phyloP scores from a whole-genome alignment of 768 basidiomycete species.

The Phanerochaete sordida region DNA sequence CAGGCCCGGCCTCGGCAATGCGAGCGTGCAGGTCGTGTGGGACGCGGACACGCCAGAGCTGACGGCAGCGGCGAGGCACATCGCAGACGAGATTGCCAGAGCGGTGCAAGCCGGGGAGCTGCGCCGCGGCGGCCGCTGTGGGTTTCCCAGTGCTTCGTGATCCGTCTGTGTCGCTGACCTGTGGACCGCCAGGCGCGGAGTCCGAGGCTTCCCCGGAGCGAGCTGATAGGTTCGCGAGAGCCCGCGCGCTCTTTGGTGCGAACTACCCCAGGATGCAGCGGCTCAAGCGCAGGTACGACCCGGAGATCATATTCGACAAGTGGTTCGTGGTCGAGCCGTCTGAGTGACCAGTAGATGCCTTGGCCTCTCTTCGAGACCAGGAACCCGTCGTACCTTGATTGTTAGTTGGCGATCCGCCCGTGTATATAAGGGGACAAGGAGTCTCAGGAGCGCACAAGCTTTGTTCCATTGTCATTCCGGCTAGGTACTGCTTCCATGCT shows the following conservation, averaged over 20 bases:
- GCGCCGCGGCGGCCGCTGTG: conserved; percentile 50
- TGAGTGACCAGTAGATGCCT: too few species aligned
- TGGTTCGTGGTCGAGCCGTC: conserved; percentile 25
- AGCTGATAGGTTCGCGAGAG: conserved; percentile 11
- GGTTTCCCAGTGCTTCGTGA: too few species aligned
- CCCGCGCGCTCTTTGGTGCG: conserved; percentile 28
- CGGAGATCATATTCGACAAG: conserved; percentile 30
- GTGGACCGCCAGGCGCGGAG: conserved; percentile 16
- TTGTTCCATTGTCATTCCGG: too few species aligned
- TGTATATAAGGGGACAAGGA: too few species aligned
- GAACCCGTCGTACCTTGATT: too few species aligned
- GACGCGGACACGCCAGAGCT: conserved; percentile 28
- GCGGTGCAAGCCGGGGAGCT: conserved; percentile 23
- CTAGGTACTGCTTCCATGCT: too few species aligned
- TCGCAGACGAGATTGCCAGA: conserved; percentile 16
- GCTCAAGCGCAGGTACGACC: conserved; percentile 34
- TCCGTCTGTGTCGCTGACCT: too few species aligned
- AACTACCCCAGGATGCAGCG: conserved; percentile 36
- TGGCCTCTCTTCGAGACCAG: too few species aligned
- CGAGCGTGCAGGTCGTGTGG: conserved; percentile 35
- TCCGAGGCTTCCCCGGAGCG: conserved; percentile 13
- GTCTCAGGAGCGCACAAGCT: too few species aligned
- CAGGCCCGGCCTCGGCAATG: conserved; percentile 25
- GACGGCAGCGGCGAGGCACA: conserved; percentile 27
- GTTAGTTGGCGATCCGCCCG: too few species aligned